Evolutionary conservation across 163 green algal species (phyloP), one percentile per base, ranked within the genome.

Genomic region (Picocystis sp.): DNA sequence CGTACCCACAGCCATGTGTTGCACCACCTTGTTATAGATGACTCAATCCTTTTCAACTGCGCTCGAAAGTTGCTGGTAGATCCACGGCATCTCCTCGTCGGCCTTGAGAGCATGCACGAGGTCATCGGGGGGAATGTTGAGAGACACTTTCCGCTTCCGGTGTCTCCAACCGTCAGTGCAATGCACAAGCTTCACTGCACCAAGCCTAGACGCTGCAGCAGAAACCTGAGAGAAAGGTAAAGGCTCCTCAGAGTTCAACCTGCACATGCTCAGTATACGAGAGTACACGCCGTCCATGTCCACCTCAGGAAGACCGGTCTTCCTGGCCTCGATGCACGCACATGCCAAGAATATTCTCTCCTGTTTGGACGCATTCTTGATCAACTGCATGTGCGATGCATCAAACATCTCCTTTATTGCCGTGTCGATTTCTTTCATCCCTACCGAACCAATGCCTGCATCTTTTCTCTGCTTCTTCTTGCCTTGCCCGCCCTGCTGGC

Each of bases 331-430:
- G 47, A 91, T 56, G 45, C 80, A 53, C 33, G 92, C 53, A 11
- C 65, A 72, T 3, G 65, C 74, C 59, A 94, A 69, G 47, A 86
- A 43, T 43, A 90, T 43, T 66, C 81, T 81, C 45, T 87, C 76
- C 48, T 78, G 60, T 11, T 52, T 58, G 50, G 57, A 57, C 29
- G 25, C 48, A 22, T 47, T 64, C 9, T 56, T 46, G 63, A 86
- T 61, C 62, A 86, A 52, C 55, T 71, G 67, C 56, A 80, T 79
- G 65, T 88, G 77, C 22, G 75, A 47, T 2, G 69, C 61, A 43
- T 64, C 61, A 61, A 82, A 86, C 63, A 79, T 79, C 58, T 84
- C 81, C 3, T 63, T 55, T 35, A 80, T 72, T 12, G 77, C 81
- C 19, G 55, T 50, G 33, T 77, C 65, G 43, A 83, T 74, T 50